These are phyloP conservation scores for Lentinula edodes DNA, from an alignment of 768 basidiomycete genomes.

Conservation along the genomic window DNA sequence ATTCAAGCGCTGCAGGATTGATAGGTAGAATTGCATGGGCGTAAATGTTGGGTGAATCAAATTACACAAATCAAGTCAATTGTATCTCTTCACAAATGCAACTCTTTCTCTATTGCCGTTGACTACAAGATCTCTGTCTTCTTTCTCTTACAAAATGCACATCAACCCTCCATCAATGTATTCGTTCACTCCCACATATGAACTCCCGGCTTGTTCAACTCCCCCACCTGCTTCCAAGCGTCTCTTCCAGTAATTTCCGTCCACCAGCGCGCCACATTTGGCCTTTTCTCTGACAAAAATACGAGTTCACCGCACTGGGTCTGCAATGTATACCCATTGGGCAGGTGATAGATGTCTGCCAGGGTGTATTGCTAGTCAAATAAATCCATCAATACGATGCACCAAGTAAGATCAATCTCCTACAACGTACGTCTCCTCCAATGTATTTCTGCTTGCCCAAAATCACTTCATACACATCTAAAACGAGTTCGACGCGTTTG, in stretches of 20 bases:
- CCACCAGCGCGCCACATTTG: constrained; percentile 39
- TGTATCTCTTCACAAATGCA: too few species aligned
- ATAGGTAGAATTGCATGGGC: constrained; percentile 5
- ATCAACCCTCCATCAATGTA: neutral
- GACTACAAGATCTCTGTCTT: too few species aligned
- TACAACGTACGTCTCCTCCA: constrained; percentile 40
- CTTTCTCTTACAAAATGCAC: too few species aligned
- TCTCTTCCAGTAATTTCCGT: constrained; percentile 27
- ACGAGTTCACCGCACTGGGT: constrained; percentile 9
- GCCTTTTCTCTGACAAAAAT: constrained; percentile 19
- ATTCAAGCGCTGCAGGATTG: constrained; percentile 66
- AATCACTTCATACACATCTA: constrained; percentile 53
- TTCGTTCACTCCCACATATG: neutral
- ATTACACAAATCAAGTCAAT: too few species aligned
- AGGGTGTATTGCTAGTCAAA: constrained; percentile 28
- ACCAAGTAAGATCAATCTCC: neutral
- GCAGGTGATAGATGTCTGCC: constrained; percentile 46
- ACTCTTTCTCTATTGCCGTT: neutral
- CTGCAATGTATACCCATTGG: constrained; percentile 19
- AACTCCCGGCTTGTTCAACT: neutral
- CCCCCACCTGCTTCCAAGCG: neutral
- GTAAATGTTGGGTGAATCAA: too few species aligned
- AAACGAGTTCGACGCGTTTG: neutral
- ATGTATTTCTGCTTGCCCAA: constrained; percentile 52
- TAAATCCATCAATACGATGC: neutral